Base-by-base conservation (phyloP, 768 basidiomycete genomes). In the Xerocomellus intermedius region DNA sequence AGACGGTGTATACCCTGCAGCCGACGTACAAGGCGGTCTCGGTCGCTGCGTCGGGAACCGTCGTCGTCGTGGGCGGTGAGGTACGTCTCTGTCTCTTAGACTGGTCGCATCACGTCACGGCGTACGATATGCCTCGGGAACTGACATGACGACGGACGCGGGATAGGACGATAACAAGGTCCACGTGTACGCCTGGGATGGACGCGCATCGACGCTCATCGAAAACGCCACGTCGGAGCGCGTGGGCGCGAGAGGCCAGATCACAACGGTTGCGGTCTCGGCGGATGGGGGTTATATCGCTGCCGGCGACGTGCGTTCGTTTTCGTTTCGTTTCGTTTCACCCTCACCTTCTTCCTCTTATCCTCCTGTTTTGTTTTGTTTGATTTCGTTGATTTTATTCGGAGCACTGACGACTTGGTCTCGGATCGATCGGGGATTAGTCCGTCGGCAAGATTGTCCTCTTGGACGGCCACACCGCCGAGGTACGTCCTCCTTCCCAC, bases 371-470 rank as follows among this genome's bases (percentile, higher is more conserved):
- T 21, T 41, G 19, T 41, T 13, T 21, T 41, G 21, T 41, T n/a
- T 50, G 8, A 37, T 26, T 19, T 54, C 28, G 21, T 16, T 35
- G 26, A 17, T 48, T 32, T 37, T 12, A 6, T 42, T 35, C 14
- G 16, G 13, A 19, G 2, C 10, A 5, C 57, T 52, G 47, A 65
- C 10, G 17, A 35, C 22, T 48, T 7, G 37, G 22, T 16, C 2
- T 16, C 22, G 48, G 9, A 37, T 33, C 5, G 9, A 36, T 42
- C 19, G 38, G 22, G 39, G 1, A 24, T 19, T 59, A 96, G 92
- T 85, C 90, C 4, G 81, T 78, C 32, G 95, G 95, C 21, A 88
- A 88, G 69, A 83, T 98, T 52, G 74, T 86, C 21, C 76, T 97
- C 17, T 91, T 86, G 70, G 85, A 92, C 60, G 83, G 84, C 12